A percentile compares a stretch with the other conserved stretches of the same genome.
These are phyloP conservation scores for Hypoxylon subgilvum DNA, from an alignment of 495 filamentous ascomycete species.

Conservation along the genomic window DNA sequence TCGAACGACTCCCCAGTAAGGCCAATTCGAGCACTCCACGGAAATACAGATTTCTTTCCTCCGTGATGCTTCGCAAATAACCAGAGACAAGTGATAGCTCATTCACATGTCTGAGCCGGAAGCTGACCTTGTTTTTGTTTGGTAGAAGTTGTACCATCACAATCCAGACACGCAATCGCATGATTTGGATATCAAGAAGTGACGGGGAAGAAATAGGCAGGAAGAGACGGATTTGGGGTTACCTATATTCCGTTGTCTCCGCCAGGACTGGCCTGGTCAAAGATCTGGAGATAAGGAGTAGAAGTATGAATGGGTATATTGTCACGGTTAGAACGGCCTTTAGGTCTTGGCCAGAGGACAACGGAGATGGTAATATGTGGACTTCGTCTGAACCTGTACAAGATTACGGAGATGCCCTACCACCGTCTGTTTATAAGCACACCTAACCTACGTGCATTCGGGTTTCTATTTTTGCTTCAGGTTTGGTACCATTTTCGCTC, in stretches of 20 bases:
- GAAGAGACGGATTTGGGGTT: background rate
- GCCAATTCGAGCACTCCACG: conserved; percentile 13
- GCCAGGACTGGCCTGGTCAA: background rate
- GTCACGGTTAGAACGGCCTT: background rate
- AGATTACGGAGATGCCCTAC: too few species aligned
- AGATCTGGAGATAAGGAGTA: conserved; percentile 2
- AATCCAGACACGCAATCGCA: conserved; percentile 19
- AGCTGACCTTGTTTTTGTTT: conserved; percentile 1
- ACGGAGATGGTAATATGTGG: too few species aligned
- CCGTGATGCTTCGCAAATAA: background rate
- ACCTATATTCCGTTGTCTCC: background rate
- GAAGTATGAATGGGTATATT: conserved; percentile 1
- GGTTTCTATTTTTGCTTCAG: too few species aligned
- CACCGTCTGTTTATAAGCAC: too few species aligned
- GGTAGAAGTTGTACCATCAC: conserved; percentile 14
- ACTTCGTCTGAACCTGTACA: too few species aligned
- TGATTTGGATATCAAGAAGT: conserved; percentile 2
- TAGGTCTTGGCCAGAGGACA: too few species aligned
- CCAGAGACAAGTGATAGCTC: conserved; percentile 23
- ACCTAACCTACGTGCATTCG: too few species aligned
- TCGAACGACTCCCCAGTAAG: conserved; percentile 16
- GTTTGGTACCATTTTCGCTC: too few species aligned
- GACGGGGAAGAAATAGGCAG: background rate
- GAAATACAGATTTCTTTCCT: background rate
- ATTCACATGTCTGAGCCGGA: conserved; percentile 8